Evolutionary conservation across 768 basidiomycete genomes (phyloP), one percentile per base, ranked within the genome.

Genomic region (Heimioporus sp.): DNA sequence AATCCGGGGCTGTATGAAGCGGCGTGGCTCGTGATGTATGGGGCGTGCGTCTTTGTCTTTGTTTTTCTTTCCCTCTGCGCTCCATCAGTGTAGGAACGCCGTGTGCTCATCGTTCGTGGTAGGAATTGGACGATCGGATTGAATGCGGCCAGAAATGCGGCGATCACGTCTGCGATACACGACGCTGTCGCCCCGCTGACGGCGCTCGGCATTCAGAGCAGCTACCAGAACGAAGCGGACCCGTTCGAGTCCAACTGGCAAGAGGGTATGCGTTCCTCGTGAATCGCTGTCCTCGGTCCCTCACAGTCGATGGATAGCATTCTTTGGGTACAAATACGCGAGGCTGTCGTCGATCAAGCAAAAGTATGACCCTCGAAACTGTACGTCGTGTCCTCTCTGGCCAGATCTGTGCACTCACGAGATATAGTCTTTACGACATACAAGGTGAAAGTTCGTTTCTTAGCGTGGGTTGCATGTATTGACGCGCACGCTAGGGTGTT

Each of bases 151-250:
- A 55, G 30, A 10, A 51, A 21, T 7, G 16, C 44, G 10, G 31
- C 38, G 32, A n/a, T 62, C 45, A 44, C 36, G 30, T 35, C 39
- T 6, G 52, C 56, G 21, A 21, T 61, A 19, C 47, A 49, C 4
- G 12, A 45, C 15, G 51, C 64, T 1, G 46, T 55, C 36, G n/a
- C 38, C 8, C 58, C 61, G 0, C 20, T 66, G 44, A 43, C 46
- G 7, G 49, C 53, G 0, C 21, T 66, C 12, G 64, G 58, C 10
- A 39, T 61, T 35, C 53, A 15, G 39, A 41, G 56, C 13, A 66
- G 64, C 39, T 65, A 66, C 54, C 62, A 63, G 24, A 64, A 58
- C 37, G 61, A 64, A 47, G 64, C 46, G 4, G 50, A 49, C 17
- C 16, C 51, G 6, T 64, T 53, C 38, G 63, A 64, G 24, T 13